Conservation (phyloP, 2,329 filamentous ascomycete genomes). For the Xylariaceae sp. region DNA sequence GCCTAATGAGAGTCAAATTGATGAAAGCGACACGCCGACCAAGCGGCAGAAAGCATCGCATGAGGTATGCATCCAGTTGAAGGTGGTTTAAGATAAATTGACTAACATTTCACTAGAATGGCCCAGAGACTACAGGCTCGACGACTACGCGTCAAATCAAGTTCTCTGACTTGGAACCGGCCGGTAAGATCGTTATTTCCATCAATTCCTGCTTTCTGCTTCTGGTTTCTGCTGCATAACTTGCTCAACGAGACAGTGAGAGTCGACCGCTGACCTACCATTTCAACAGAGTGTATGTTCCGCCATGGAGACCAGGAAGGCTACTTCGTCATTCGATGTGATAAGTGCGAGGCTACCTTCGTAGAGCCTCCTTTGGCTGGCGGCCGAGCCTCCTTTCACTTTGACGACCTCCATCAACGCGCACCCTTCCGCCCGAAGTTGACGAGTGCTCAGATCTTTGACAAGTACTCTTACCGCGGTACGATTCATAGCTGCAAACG, state of each 20-base stretch:
- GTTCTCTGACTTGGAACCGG: slow-evolving; percentile 27
- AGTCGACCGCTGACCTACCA: too few relatives aligned
- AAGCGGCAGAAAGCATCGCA: slow-evolving; percentile 24
- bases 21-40: slow-evolving; percentile 2
- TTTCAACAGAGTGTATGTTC: slow-evolving; percentile 28
- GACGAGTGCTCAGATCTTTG: slow-evolving; percentile 32
- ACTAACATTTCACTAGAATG: slow-evolving; percentile 8
- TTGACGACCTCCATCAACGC: slow-evolving; percentile 23
- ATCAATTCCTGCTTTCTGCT: not conserved
- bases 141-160: slow-evolving; percentile 24
- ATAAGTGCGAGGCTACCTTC: slow-evolving; percentile 21
- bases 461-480: slow-evolving; percentile 29
- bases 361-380: slow-evolving; percentile 28
- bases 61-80: slow-evolving; percentile 15
- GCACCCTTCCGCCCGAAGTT: slow-evolving; percentile 17
- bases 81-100: slow-evolving; percentile 2
- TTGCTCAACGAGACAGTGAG: not conserved
- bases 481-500: not conserved
- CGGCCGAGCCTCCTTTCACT: slow-evolving; percentile 30
- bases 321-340: slow-evolving; percentile 30
- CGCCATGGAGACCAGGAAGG: slow-evolving; percentile 24
- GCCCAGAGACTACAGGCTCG: not conserved
- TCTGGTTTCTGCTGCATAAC: too few relatives aligned
- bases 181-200: slow-evolving; percentile 10
- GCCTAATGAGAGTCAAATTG: slow-evolving; percentile 2